These are phyloP conservation scores for Blastocystis sp. DNA, from an alignment of 352 stramenopile genomes.

Conservation along the genomic window DNA sequence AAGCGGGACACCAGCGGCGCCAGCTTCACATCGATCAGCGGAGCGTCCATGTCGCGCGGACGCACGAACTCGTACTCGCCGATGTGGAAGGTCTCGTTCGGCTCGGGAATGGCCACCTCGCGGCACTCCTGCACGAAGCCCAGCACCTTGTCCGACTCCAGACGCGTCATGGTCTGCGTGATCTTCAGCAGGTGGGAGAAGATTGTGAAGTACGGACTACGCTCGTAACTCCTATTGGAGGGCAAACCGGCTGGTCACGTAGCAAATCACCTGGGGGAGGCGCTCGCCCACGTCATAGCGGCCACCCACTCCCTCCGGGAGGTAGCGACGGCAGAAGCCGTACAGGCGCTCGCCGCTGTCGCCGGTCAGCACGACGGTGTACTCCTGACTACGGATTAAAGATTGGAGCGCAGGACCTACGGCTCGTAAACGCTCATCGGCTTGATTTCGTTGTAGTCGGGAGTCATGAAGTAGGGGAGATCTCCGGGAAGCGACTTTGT, in stretches of 20 bases:
- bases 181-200: constrained; percentile 69
- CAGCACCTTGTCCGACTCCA: constrained; percentile 57
- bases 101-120: constrained; percentile 53
- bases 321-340: constrained; percentile 64
- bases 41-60: constrained; percentile 68
- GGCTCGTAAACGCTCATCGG: constrained; percentile 66
- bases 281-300: constrained; percentile 65
- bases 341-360: constrained; percentile 66
- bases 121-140: constrained; percentile 43
- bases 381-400: constrained; percentile 60
- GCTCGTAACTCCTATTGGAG: neutral
- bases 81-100: constrained; percentile 60
- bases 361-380: constrained; percentile 67
- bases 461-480: constrained; percentile 67
- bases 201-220: constrained; percentile 69
- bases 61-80: constrained; percentile 61
- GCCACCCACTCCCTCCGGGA: constrained; percentile 60
- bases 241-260: constrained; percentile 25
- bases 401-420: neutral
- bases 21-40: constrained; percentile 69
- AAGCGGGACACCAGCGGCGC: constrained; percentile 67
- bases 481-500: constrained; percentile 64
- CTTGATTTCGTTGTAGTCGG: constrained; percentile 69
- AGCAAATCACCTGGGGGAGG: constrained; percentile 66
- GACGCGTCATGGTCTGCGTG: constrained; percentile 60